phyloP scores from a whole-genome alignment of 768 basidiomycete species.

The Boletus pseudopeckii region DNA sequence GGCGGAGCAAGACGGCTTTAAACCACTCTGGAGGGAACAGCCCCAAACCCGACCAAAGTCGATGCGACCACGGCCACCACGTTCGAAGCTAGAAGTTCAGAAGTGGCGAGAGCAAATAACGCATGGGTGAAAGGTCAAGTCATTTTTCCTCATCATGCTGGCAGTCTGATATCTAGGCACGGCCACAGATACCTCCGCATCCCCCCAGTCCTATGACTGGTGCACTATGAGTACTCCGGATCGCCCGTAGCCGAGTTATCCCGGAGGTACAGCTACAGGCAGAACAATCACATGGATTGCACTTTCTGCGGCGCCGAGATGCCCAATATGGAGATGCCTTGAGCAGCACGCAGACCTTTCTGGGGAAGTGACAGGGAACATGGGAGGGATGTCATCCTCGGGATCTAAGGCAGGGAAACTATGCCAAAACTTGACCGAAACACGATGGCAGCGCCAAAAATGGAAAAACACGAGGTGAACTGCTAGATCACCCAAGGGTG shows the following conservation, averaged over 20 bases:
- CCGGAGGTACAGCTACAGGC: background rate
- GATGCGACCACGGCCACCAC: background rate
- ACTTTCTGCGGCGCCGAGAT: background rate
- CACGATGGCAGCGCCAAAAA: background rate
- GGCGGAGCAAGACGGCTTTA: background rate
- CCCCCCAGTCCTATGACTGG: background rate
- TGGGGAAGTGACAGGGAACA: background rate
- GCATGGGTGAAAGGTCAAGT: background rate
- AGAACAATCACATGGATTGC: slow-evolving; percentile 4
- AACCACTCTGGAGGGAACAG: background rate
- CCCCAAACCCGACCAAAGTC: background rate
- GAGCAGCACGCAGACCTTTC: background rate
- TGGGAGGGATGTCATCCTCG: background rate
- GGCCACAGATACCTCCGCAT: background rate
- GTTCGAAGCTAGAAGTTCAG: slow-evolving; percentile 9
- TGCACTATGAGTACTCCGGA: background rate
- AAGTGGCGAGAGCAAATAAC: background rate
- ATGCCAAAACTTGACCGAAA: background rate
- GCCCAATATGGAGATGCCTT: background rate
- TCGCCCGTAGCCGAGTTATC: background rate
- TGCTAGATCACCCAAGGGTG: background rate
- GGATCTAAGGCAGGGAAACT: background rate
- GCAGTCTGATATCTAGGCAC: background rate
- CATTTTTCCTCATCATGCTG: background rate
- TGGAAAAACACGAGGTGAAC: background rate